Evolutionary conservation across 2,329 filamentous ascomycete species (phyloP).

Genomic region (Fusarium sp.): DNA sequence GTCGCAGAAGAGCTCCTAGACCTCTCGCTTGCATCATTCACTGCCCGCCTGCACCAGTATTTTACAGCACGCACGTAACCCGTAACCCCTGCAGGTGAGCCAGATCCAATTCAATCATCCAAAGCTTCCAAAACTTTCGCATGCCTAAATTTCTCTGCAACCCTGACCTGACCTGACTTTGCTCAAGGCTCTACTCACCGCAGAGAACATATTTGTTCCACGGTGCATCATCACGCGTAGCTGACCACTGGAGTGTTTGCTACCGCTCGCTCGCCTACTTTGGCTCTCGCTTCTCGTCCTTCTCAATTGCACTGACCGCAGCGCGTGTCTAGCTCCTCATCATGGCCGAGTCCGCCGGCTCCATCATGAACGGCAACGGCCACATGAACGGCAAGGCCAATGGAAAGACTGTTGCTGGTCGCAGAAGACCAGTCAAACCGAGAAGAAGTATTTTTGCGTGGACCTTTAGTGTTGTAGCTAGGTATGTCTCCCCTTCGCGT

Average conservation of each 20-base stretch:
- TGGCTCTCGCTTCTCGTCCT: constrained; percentile 25
- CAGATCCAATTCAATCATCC: constrained; percentile 23
- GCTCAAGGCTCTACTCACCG: constrained; percentile 23
- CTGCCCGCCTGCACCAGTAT: constrained; percentile 7
- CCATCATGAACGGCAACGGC: constrained; percentile 57
- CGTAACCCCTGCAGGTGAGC: constrained; percentile 39
- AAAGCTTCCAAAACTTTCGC: constrained; percentile 30
- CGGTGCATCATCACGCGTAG: constrained; percentile 12
- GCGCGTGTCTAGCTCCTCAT: constrained; percentile 38
- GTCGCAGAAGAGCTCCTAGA: constrained; percentile 42
- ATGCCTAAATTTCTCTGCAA: constrained; percentile 33
- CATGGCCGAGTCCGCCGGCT: constrained; percentile 55
- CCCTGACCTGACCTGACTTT: constrained; percentile 31
- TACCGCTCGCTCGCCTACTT: constrained; percentile 26
- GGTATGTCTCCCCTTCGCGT: constrained; percentile 58
- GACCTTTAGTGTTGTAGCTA: constrained; percentile 65
- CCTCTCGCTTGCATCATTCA: constrained; percentile 25
- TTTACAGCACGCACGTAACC: constrained; percentile 21
- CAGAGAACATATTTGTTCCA: constrained; percentile 27
- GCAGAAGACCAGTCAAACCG: constrained; percentile 42
- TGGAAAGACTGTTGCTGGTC: constrained; percentile 45
- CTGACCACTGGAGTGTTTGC: constrained; percentile 18
- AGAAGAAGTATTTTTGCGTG: constrained; percentile 52
- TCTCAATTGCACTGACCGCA: constrained; percentile 30
- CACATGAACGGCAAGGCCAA: constrained; percentile 52